Evolutionary conservation across 495 filamentous ascomycete genomes (phyloP), one percentile per base, ranked within the genome.

Genomic region (Lophiotrema nucula): DNA sequence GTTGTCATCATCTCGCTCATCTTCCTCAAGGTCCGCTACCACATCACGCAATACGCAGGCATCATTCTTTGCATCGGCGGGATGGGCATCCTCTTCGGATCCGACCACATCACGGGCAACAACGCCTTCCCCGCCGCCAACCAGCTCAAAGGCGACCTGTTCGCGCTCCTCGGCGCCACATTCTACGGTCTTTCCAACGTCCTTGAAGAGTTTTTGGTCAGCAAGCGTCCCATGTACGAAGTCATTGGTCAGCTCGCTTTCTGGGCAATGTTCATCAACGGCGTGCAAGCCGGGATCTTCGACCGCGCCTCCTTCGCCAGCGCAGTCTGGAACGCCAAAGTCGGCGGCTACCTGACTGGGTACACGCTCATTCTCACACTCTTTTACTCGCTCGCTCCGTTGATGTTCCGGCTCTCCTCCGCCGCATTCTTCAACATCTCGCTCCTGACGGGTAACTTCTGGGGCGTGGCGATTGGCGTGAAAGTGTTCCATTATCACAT

Each of bases 371-470:
- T 43, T 21, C 73, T 78, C 33, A 70, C 37, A 13, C 47, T 92
- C 48, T 98, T 98, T 77, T 98, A 98, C 76, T 83, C 83, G 11
- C 77, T 91, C 10, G 91, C 86, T 4, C 93, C 93, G 16, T 76
- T 97, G 44, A 76, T 97, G 59, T 84, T 97, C 74, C 88, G 93
- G 23, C 86, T 97, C 70, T 83, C 88, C 3, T 86, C 81, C 8
- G 93, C 93, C 0, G 93, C 92, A 18, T 96, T 98, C 76, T 96
- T 97, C 78, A 95, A 98, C 72, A 90, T 98, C 70, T 90, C 85
- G 25, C 76, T 98, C 67, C 77, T 98, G 47, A 98, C 95, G 18
- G 88, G 84, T 67, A 97, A 96, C 73, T 97, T 97, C 77, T 97
- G 95, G 92, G 90, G 90, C 66, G 88, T 95, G 24, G 82, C 90